Evolutionary conservation across 495 filamentous ascomycete genomes (phyloP).

Genomic region (Evansstolkia leycettana): DNA sequence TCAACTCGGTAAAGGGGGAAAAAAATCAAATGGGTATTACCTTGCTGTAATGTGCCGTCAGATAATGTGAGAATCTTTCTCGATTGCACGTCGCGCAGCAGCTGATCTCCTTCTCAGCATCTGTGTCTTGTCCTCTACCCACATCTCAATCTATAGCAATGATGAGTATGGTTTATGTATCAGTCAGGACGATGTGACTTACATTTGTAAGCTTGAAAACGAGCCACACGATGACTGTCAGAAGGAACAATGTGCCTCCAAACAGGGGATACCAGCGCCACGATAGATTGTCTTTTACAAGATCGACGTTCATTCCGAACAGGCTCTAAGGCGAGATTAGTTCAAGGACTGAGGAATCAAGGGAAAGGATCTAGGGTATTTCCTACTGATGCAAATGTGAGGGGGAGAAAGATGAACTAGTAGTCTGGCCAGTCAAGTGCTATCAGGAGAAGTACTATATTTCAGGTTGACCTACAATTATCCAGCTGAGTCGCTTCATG

Average conservation of each 20-base stretch:
- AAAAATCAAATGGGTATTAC: no score
- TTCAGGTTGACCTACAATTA: constrained; percentile 12
- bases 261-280: constrained; percentile 23
- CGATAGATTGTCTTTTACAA: constrained; percentile 9
- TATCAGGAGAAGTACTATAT: no score
- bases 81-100: no score
- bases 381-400: constrained; percentile 20
- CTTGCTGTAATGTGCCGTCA: no score
- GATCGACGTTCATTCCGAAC: constrained; percentile 24
- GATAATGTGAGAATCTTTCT: no score
- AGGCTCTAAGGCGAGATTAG: constrained; percentile 12
- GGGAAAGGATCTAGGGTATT: neutral
- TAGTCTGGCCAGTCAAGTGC: constrained; percentile 2
- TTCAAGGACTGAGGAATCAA: neutral
- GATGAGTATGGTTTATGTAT: neutral
- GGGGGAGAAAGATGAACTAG: constrained; percentile 23
- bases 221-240: constrained; percentile 15
- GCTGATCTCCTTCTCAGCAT: no score
- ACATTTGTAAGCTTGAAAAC: constrained; percentile 14
- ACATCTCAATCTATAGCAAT: constrained; percentile 1
- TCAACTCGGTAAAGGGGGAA: no score
- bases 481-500: constrained; percentile 25
- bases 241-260: constrained; percentile 7
- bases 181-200: neutral
- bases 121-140: no score